A percentile compares a stretch with the other conserved stretches of the same genome.
Conservation (phyloP, 176 grass and related monocot genomes). For the Oryza brachyantha region DNA sequence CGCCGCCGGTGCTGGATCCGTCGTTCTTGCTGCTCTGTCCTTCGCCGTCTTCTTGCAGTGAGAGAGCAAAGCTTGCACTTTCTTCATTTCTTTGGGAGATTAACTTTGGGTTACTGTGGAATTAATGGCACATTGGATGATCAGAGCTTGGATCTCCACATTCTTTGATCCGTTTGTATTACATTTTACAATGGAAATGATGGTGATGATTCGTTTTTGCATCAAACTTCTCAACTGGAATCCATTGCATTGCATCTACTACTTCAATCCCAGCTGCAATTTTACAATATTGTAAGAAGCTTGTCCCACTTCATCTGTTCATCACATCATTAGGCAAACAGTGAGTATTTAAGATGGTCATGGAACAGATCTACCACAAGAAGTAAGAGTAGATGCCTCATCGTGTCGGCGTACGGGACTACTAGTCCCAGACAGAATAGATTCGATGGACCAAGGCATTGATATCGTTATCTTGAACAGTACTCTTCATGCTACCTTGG, state of each 20-base stretch:
- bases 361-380: background rate
- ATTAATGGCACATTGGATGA: background rate
- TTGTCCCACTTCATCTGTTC: background rate
- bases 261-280: background rate
- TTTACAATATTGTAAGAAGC: background rate
- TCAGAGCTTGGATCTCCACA: constrained; percentile 1
- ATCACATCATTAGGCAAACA: background rate
- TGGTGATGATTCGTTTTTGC: background rate
- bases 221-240: background rate
- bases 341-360: background rate
- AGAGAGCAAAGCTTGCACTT: background rate
- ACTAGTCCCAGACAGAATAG: background rate
- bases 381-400: background rate
- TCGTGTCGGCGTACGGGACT: constrained; percentile 22
- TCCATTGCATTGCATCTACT: background rate
- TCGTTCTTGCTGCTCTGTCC: background rate
- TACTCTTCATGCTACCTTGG: background rate
- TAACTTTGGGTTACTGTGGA: background rate
- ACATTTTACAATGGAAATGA: background rate
- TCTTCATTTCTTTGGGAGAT: background rate
- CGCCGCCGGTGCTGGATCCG: constrained; percentile 5
- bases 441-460: background rate
- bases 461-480: background rate
- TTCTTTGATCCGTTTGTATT: background rate
- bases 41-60: constrained; percentile 13